These are phyloP conservation scores for Didymella arachidicola DNA, from an alignment of 2,329 filamentous ascomycete genomes.

Conservation along the genomic window DNA sequence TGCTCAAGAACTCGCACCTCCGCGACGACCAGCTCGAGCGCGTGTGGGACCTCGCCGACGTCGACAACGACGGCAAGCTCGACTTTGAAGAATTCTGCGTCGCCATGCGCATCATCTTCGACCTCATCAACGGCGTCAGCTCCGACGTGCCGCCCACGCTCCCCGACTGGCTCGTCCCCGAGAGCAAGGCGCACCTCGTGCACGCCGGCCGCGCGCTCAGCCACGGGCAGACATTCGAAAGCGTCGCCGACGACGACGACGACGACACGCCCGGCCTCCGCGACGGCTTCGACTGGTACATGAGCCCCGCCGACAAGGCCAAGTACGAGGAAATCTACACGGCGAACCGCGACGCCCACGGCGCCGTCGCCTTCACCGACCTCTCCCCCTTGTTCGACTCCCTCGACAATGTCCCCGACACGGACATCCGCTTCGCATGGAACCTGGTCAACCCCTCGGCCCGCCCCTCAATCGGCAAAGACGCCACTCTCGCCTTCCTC, in stretches of 20 bases:
- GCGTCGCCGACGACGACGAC: slow-evolving; percentile 78
- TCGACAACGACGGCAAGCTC: slow-evolving; percentile 95
- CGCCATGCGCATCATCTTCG: slow-evolving; percentile 97
- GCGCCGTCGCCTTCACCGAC: slow-evolving; percentile 76
- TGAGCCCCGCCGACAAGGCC: slow-evolving; percentile 86
- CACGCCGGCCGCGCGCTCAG: slow-evolving; percentile 58
- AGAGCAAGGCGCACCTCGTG: slow-evolving; percentile 66
- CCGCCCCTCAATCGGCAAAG: slow-evolving; percentile 84
- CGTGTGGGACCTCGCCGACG: slow-evolving; percentile 96
- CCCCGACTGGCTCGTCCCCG: slow-evolving; percentile 96
- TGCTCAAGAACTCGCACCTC: slow-evolving; percentile 76
- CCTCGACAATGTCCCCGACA: slow-evolving; percentile 69
- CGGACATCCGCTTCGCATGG: slow-evolving; percentile 90
- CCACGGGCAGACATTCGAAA: slow-evolving; percentile 83
- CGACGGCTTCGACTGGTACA: slow-evolving; percentile 99
- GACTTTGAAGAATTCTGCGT: slow-evolving; percentile 99
- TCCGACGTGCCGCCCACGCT: slow-evolving; percentile 80
- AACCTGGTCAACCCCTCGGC: slow-evolving; percentile 96
- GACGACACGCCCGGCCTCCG: slow-evolving; percentile 85
- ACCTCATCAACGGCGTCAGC: slow-evolving; percentile 91
- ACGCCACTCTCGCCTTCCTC: slow-evolving; percentile 91
- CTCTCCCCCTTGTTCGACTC: slow-evolving; percentile 86
- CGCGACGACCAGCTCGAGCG: slow-evolving; percentile 87
- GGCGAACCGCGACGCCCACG: slow-evolving; percentile 85
- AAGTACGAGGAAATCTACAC: slow-evolving; percentile 99